Evolutionary conservation across 306 rosid species (phyloP), one percentile per base, ranked within the genome.

Genomic region (Medicago ruthenica): DNA sequence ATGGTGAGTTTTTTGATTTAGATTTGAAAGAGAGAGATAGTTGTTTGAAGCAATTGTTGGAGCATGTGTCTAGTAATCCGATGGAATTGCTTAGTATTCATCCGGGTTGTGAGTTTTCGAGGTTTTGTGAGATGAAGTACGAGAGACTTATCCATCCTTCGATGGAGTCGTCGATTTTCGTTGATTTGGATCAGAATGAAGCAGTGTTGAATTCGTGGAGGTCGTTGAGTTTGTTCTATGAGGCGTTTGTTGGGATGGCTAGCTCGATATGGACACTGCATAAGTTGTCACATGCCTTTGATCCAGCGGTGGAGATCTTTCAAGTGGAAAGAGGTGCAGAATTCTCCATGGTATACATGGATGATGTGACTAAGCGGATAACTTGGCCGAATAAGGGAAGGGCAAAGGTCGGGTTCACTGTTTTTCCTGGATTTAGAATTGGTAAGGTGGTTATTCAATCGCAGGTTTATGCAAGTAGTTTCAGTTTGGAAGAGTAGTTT

Each of bases 11-110:
- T 6, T 6, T 41, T 53, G 66, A 21, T 74, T 71, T 20, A 18
- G 84, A 81, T 74, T 79, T 45, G 44, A 70, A 73, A 16, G 72
- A 8, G 40, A 44, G 18, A 8, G 37, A 50, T 58, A 42, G 67
- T 53, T 86, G 81, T 57, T 75, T 92, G 85, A 88, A 87, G 86
- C 91, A 92, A 77, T 83, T 92, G 68, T 93, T 92, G 7, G 97
- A 96, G 88, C 99, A 96, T 42, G 96, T 88, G 22, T 92, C 98
- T 1, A 87, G 96, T 87, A 96, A 89, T 73, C 93, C 98, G 7
- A 84, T 92, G 92, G 97, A 96, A 64, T 85, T 92, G 85, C 89
- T 95, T 15, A 83, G 89, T 22, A 81, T 79, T 69, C 86, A 89
- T 70, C 81, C 82, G 2, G 70, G 76, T 55, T 92, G 93, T 39